Conservation (phyloP, 805 yeast species). For the Priceomyces carsonii region DNA sequence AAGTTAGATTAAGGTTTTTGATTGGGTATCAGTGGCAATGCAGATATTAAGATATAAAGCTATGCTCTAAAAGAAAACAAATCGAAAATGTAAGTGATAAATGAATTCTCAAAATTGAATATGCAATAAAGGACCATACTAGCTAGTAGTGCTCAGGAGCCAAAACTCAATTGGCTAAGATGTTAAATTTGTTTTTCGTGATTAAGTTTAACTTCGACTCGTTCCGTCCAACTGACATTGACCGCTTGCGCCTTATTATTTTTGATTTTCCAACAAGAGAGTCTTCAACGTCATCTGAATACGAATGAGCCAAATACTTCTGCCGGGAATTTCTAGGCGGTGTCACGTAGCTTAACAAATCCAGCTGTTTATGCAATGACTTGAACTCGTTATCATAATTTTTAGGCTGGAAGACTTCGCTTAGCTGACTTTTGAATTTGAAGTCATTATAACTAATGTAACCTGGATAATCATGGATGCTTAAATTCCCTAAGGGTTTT, state of each 20-base stretch:
- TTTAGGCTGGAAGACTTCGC: conserved; percentile 30
- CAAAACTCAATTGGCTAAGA: conserved; percentile 19
- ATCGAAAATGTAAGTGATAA: too few species aligned
- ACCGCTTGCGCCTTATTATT: conserved; percentile 26
- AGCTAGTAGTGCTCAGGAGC: too few species aligned
- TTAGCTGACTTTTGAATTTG: conserved; percentile 17
- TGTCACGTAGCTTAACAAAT: conserved; percentile 35
- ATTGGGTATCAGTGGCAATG: too few species aligned
- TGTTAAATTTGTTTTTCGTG: conserved; percentile 30
- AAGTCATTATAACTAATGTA: conserved; percentile 14
- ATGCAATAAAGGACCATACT: too few species aligned
- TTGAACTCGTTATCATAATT: conserved; percentile 28
- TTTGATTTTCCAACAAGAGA: conserved; percentile 20
- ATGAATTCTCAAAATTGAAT: too few species aligned
- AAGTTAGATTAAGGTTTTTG: too few species aligned
- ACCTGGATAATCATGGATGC: conserved; percentile 32
- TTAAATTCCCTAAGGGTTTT: conserved; percentile 28
- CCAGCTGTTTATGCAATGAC: conserved; percentile 29
- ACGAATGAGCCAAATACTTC: conserved; percentile 18
- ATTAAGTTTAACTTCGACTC: conserved; percentile 34
- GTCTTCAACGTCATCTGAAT: conserved; percentile 20
- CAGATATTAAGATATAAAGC: too few species aligned
- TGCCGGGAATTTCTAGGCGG: conserved; percentile 29
- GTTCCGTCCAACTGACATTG: conserved; percentile 41
- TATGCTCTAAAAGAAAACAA: too few species aligned